Conservation (phyloP, 2,329 filamentous ascomycete species). For the Pseudogymnoascus pannorum region DNA sequence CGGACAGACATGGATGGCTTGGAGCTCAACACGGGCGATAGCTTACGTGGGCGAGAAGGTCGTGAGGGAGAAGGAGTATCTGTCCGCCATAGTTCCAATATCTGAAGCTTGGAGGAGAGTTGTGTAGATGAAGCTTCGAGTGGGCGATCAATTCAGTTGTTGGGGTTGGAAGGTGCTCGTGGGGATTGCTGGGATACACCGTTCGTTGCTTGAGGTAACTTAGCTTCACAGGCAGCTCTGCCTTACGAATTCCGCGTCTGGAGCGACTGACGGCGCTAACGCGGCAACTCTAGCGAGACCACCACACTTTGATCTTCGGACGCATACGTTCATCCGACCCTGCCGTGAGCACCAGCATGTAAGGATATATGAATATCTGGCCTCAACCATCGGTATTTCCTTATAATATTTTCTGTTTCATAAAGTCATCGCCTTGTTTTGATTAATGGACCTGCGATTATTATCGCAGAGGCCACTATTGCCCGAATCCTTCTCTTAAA, state of each 20-base stretch:
- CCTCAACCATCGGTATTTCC: slow-evolving; percentile 3
- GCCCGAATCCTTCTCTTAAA: slow-evolving; percentile 2
- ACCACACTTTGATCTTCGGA: slow-evolving; percentile 1
- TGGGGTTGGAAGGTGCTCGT: slow-evolving; percentile 2
- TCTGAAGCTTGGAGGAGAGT: background rate
- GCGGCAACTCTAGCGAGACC: slow-evolving; percentile 7
- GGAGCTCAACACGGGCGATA: slow-evolving; percentile 2
- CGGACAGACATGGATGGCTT: background rate
- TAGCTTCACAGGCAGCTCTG: slow-evolving; percentile 13
- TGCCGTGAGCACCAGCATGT: background rate
- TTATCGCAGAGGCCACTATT: background rate
- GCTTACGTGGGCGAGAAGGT: slow-evolving; percentile 98
- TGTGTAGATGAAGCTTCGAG: background rate
- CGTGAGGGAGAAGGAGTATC: slow-evolving; percentile 98
- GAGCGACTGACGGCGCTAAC: background rate
- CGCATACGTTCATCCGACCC: background rate
- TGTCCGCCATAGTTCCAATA: slow-evolving; percentile 71
- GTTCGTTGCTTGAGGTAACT: slow-evolving; percentile 3
- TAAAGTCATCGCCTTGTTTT: background rate
- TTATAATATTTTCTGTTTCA: background rate
- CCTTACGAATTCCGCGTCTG: slow-evolving; percentile 10
- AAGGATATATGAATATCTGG: background rate
- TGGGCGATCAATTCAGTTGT: slow-evolving; percentile 1
- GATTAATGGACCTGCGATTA: background rate
- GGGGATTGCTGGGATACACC: slow-evolving; percentile 10